Evolutionary conservation across 805 yeast genomes (phyloP).

Genomic region (Lachancea nothofagi): DNA sequence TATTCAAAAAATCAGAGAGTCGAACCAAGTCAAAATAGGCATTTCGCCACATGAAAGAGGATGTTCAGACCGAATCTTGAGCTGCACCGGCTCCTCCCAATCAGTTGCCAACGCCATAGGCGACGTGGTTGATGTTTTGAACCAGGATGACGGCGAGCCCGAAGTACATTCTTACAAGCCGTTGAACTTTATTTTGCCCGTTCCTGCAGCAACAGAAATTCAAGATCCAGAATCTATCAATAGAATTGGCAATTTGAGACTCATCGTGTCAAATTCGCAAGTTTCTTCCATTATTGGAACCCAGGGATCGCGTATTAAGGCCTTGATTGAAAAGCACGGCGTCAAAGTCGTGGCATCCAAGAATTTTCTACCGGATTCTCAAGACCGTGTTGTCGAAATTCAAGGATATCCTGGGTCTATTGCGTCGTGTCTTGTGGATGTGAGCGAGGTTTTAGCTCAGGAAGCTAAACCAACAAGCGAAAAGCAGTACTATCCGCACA

Average conservation of each 20-base stretch:
- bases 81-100: constrained; percentile 68
- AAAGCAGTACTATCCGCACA: constrained; percentile 55
- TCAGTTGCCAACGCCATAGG: constrained; percentile 66
- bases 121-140: constrained; percentile 51
- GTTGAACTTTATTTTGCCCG: constrained; percentile 30
- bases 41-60: constrained; percentile 77
- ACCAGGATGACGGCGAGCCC: constrained; percentile 37
- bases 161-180: constrained; percentile 47
- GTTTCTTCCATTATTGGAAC: constrained; percentile 87
- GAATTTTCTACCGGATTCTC: constrained; percentile 71
- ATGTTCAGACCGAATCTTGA: constrained; percentile 74
- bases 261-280: constrained; percentile 76
- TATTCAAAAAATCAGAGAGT: constrained; percentile 68
- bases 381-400: constrained; percentile 80
- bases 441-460: constrained; percentile 24
- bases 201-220: constrained; percentile 28
- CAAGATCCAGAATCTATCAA: constrained; percentile 23
- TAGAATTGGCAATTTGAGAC: constrained; percentile 43
- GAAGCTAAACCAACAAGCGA: constrained; percentile 23
- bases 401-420: constrained; percentile 72
- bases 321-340: constrained; percentile 50
- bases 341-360: constrained; percentile 86
- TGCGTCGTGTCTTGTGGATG: constrained; percentile 58
- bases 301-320: constrained; percentile 73
- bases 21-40: constrained; percentile 78